A percentile compares a stretch with the other conserved stretches of the same genome.
phyloP scores from a whole-genome alignment of 2,329 filamentous ascomycete genomes.

The Akanthomyces muscarius region DNA sequence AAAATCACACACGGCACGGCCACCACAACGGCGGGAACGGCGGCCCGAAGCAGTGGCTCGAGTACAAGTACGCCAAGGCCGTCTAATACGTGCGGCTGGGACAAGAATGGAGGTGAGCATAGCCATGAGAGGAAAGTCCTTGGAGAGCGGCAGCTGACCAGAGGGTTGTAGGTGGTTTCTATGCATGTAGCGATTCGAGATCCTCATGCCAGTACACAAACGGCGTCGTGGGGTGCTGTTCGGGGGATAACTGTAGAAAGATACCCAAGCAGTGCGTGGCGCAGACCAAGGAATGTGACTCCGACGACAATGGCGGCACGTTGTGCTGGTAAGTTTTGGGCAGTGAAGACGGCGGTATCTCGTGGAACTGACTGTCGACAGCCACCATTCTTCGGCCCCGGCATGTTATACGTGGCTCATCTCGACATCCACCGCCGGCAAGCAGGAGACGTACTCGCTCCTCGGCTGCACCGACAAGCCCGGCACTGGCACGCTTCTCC shows the following conservation, averaged over 20 bases:
- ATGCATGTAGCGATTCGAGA: background rate
- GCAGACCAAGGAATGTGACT: background rate
- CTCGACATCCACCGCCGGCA: background rate
- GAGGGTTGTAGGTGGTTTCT: background rate
- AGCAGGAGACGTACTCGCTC: constrained; percentile 5
- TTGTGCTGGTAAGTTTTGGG: constrained; percentile 6
- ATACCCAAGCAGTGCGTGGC: constrained; percentile 1
- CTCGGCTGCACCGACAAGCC: constrained; percentile 12
- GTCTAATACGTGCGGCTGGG: constrained; percentile 11
- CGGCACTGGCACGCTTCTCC: constrained; percentile 4
- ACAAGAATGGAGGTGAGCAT: constrained; percentile 1
- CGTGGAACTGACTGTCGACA: background rate
- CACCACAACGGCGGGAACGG: background rate
- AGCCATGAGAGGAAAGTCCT: too few species aligned
- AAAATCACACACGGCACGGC: background rate
- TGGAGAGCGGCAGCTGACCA: background rate
- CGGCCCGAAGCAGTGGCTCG: background rate
- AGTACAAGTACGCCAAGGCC: background rate
- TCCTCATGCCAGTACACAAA: constrained; percentile 1
- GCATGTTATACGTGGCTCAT: constrained; percentile 12
- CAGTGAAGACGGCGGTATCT: background rate
- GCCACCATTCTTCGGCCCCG: constrained; percentile 1
- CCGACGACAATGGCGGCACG: background rate
- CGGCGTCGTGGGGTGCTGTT: constrained; percentile 7
- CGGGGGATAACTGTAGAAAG: background rate